phyloP scores from a whole-genome alignment of 768 basidiomycete genomes.

The Lactarius deliciosus region DNA sequence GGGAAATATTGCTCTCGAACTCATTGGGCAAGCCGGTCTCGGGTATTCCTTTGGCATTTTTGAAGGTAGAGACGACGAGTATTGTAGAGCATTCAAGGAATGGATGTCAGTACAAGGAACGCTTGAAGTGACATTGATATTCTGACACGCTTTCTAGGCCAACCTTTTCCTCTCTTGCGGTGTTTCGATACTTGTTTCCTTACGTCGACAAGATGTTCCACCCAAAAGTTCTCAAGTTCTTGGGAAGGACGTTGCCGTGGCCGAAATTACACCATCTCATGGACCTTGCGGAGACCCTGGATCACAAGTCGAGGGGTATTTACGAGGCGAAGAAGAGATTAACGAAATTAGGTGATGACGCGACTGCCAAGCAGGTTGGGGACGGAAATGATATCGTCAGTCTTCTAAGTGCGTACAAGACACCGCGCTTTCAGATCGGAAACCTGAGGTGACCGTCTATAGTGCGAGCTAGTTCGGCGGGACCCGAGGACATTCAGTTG shows the following conservation, averaged over 20 bases:
- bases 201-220: background rate
- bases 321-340: conserved; percentile 38
- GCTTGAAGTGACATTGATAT: background rate
- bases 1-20: conserved; percentile 29
- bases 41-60: conserved; percentile 30
- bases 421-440: background rate
- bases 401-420: conserved; percentile 41
- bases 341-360: conserved; percentile 38
- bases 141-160: conserved; percentile 19
- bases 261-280: conserved; percentile 36
- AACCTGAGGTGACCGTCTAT: conserved; percentile 1
- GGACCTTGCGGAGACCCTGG: conserved; percentile 39
- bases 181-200: conserved; percentile 22
- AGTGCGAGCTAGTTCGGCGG: conserved; percentile 43
- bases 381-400: conserved; percentile 48
- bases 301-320: conserved; percentile 35
- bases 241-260: conserved; percentile 39
- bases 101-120: conserved; percentile 11
- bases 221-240: conserved; percentile 35
- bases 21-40: conserved; percentile 32
- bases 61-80: background rate
- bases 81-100: conserved; percentile 23
- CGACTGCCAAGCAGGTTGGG: conserved; percentile 36
- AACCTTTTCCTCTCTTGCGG: background rate
- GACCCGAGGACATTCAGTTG: conserved; percentile 36